Evolutionary conservation across 352 stramenopile species (phyloP), one percentile per base, ranked within the genome.

Genomic region (Pythium plurisporium): DNA sequence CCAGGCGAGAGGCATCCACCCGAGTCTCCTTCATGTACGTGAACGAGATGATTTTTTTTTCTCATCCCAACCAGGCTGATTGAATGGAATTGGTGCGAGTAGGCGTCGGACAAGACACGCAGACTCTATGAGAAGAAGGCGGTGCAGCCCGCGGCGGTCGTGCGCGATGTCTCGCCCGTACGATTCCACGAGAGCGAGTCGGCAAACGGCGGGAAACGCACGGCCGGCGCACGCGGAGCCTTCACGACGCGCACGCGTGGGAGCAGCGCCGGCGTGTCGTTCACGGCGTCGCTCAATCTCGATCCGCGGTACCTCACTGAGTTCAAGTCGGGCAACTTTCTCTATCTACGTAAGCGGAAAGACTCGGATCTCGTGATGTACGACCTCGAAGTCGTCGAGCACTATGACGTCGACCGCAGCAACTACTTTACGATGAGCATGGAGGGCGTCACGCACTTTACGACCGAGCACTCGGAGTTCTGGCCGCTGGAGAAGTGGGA

Each of bases 381-480:
- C 54, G 79, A 80, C 23, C 72, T 94, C 15, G 73, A 94, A 63
- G 81, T 94, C 7, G 81, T 90, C 19, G 81, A 91, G 55, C 85
- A 94, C 43, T 89, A 80, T 34, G 71, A 88, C 29, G 81, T 94
- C n/a, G 85, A 96, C 52, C 78, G 76, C 0, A 62, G 57, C 30
- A 72, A 96, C 63, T 98, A 98, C 70, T 98, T 95, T 53, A 98
- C 93, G 12, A 89, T 98, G 67, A 97, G 87, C 53, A 76, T 89
- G 52, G 83, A 91, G 42, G 94, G 93, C 1, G 79, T 98, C 30
- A 98, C 93, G 5, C 89, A 96, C 46, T 98, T 98, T 46, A 94
- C 80, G n/a, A 73, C 67, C 7, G 73, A 85, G 14, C 66, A 90
- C 46, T 90, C 80, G 2, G 91, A 97, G 34, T 98, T 98, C 62